Evolutionary conservation across 371 early-diverging fungal genomes (phyloP), one percentile per base, ranked within the genome.

Genomic region (Lichtheimia ramosa): DNA sequence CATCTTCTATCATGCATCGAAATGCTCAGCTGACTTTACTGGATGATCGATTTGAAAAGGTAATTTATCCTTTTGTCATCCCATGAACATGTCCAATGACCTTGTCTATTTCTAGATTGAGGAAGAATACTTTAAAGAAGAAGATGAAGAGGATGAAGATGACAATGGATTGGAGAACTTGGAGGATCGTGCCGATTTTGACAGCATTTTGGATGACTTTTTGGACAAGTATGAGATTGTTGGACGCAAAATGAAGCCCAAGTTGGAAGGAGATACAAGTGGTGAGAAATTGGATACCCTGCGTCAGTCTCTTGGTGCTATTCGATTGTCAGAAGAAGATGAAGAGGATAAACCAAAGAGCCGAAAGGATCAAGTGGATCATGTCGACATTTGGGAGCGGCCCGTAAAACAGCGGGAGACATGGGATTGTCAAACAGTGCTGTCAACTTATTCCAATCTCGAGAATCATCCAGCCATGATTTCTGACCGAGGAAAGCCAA

Each of bases 11-110:
- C 48, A 91, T 96, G 93, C 92, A 88, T 73, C 89, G 97, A 71
- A 96, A 94, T 69, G 83, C 87, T 28, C 88, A 92, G 63, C 80
- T 96, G 50, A 89, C 90, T 5, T 74, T 93, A 21, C 68, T 97
- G 54, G 98, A 97, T 78, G 95, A 96, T 61, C 90, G 90, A 55
- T 97, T 96, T 73, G 98, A 97, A 65, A 79, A 85, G 68, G 81
- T 89, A 49, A 59, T 18, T n/a, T 40, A 28, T 21, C 6, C 2
- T 46, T 2, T 46, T 18, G n/a, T n/a, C n/a, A 10, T 46, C 46
- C 16, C 46, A 0, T 46, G 18, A 46, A 8, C n/a, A 8, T 13
- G 24, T 34, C 34, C 6, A 34, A 34, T 34, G 34, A 34, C 34
- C 34, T 34, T 34, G 5, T 34, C 34, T 34, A 34, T 34, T 21